Conservation (phyloP, 768 basidiomycete genomes). For the Trametes coccinea region DNA sequence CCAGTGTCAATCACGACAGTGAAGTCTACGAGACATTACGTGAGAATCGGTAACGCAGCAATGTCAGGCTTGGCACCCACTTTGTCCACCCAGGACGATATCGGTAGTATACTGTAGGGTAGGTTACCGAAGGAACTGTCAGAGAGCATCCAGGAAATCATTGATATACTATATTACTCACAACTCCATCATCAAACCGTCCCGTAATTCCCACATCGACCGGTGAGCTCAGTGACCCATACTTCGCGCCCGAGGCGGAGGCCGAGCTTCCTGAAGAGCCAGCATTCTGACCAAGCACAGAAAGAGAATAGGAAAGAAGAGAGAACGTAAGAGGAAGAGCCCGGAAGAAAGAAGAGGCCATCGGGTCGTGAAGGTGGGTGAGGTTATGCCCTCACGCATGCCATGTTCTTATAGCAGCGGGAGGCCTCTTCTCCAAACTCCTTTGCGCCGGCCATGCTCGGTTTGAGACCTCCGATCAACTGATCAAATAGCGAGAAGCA, state of each 20-base stretch:
- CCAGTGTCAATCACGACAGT: constrained; percentile 38
- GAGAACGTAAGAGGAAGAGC: constrained; percentile 1
- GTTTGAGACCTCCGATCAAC: too few relatives aligned
- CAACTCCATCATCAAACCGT: background rate
- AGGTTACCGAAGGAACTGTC: background rate
- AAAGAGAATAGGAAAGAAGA: background rate
- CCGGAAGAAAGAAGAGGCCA: background rate
- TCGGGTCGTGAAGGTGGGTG: background rate
- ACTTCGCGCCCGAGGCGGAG: background rate
- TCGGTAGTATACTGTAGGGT: background rate
- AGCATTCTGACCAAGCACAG: background rate
- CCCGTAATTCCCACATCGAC: background rate
- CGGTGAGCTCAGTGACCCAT: background rate
- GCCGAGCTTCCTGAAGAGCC: background rate
- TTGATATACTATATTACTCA: background rate
- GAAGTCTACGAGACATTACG: constrained; percentile 23
- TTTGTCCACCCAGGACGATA: constrained; percentile 4
- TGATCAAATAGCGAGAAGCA: too few relatives aligned
- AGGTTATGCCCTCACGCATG: background rate
- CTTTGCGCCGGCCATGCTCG: background rate
- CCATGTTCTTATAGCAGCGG: background rate
- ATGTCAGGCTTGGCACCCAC: background rate
- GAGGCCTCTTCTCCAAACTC: too few relatives aligned
- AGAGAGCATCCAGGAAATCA: too few relatives aligned
- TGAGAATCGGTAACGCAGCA: background rate